These are phyloP conservation scores for Colletotrichum australisinense DNA, from an alignment of 2,329 filamentous ascomycete species.

Conservation along the genomic window DNA sequence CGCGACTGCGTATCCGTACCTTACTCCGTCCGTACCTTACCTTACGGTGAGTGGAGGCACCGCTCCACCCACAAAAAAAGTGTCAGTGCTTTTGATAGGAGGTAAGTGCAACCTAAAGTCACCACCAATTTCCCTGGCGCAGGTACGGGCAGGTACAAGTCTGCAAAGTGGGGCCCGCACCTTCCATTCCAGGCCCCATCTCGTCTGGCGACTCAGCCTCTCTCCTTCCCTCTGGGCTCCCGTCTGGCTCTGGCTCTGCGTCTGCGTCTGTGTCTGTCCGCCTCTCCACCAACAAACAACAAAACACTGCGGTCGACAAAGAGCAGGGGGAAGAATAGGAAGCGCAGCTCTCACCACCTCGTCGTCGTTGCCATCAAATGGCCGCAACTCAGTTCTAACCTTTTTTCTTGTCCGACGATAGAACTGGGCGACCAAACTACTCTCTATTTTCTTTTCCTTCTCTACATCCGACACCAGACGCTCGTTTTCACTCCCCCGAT, in stretches of 20 bases:
- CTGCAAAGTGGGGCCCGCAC: slow-evolving; percentile 17
- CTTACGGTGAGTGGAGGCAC: background rate
- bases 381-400: slow-evolving; percentile 32
- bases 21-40: no score
- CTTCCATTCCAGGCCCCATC: slow-evolving; percentile 31
- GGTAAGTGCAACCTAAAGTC: slow-evolving; percentile 29
- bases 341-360: slow-evolving; percentile 8
- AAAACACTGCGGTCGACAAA: slow-evolving; percentile 26
- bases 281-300: slow-evolving; percentile 35
- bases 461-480: slow-evolving; percentile 21
- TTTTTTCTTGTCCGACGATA: background rate
- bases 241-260: background rate
- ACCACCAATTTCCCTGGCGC: slow-evolving; percentile 34
- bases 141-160: slow-evolving; percentile 28
- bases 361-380: slow-evolving; percentile 18
- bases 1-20: background rate
- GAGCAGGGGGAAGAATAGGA: slow-evolving; percentile 24
- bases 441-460: background rate
- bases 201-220: slow-evolving; percentile 33
- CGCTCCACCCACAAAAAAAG: background rate
- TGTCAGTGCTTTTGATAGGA: slow-evolving; percentile 33
- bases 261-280: background rate
- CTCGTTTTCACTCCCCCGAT: slow-evolving; percentile 28
- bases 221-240: slow-evolving; percentile 7
- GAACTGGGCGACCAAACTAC: slow-evolving; percentile 25